These are phyloP conservation scores for Linanthus parryae DNA, from an alignment of 148 eudicot species.

Conservation along the genomic window DNA sequence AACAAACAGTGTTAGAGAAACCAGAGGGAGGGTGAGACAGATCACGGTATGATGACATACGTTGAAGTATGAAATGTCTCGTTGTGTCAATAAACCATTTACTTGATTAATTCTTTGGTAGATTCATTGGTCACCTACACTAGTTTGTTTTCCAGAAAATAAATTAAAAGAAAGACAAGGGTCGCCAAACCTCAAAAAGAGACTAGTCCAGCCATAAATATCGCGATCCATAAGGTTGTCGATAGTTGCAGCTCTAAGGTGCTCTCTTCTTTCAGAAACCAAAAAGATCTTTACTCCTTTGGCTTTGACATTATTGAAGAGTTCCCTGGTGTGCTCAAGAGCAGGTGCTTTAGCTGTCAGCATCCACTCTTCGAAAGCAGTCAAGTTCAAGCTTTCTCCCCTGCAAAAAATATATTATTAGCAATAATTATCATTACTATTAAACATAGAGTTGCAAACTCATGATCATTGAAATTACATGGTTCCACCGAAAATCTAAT, in stretches of 20 bases:
- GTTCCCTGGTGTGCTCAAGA: conserved; percentile 25
- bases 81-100: no score
- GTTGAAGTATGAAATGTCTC: no score
- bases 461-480: no score
- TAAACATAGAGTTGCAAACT: no score
- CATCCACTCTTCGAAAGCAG: conserved; percentile 45
- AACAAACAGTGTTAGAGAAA: background rate
- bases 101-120: no score
- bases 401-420: no score
- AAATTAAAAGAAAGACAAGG: background rate
- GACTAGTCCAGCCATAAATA: conserved; percentile 37
- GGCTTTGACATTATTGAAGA: conserved; percentile 33
- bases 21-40: no score
- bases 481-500: no score
- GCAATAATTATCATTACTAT: no score
- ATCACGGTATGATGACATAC: no score
- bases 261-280: conserved; percentile 40
- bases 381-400: conserved; percentile 39
- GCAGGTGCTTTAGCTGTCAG: conserved; percentile 30
- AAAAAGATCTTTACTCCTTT: conserved; percentile 31
- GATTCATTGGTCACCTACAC: no score
- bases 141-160: no score
- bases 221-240: conserved; percentile 42
- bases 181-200: conserved; percentile 26
- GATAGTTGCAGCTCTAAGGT: conserved; percentile 36